Evolutionary conservation across 306 rosid genomes (phyloP).

Genomic region (Canavalia gladiata): DNA sequence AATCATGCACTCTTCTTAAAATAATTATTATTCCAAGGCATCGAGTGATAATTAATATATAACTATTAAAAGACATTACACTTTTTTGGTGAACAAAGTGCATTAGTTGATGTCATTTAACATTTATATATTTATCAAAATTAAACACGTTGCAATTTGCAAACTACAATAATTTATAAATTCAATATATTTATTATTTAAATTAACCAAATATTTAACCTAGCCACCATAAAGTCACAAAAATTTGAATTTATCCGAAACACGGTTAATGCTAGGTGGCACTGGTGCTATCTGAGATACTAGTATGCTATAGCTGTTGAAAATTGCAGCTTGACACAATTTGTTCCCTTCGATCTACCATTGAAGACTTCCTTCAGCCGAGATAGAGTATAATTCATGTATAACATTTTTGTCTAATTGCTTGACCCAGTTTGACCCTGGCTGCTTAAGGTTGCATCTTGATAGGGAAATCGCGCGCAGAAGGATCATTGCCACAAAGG

Average conservation of each 20-base stretch:
- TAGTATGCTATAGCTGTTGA: conserved; percentile 16
- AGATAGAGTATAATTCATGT: background rate
- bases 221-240: background rate
- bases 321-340: background rate
- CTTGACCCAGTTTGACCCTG: conserved; percentile 34
- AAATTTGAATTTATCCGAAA: background rate
- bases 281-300: background rate
- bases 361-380: background rate
- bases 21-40: no score
- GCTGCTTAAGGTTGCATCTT: background rate
- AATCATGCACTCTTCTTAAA: background rate
- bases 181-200: background rate
- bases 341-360: conserved; percentile 1
- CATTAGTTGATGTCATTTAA: background rate
- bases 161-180: background rate
- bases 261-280: background rate
- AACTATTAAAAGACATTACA: no score
- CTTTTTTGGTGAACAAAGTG: background rate
- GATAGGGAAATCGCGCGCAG: conserved; percentile 35
- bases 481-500: conserved; percentile 24
- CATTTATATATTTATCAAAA: background rate
- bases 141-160: background rate
- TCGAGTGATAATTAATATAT: background rate
- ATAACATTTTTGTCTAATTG: conserved; percentile 26
- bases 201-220: background rate